Base-by-base conservation (phyloP, 306 rosid species). In the Fragaria ananassa region DNA sequence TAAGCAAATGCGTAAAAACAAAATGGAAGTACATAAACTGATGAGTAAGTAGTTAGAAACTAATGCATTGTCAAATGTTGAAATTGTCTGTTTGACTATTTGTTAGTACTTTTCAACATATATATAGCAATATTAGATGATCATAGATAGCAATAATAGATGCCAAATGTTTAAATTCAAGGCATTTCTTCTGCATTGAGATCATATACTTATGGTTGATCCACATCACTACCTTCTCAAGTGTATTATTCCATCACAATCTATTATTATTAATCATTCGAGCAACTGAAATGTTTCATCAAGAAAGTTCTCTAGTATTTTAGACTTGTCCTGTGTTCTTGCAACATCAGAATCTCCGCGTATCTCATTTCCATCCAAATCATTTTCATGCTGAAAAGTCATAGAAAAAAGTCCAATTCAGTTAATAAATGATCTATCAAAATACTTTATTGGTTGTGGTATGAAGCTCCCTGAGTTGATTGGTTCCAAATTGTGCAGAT, bases 241-340 rank as follows among this genome's bases (percentile, higher is more conserved):
- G 27, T 85, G 72, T 79, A 74, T 89, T 92, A 95, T 95, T 66
- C 97, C 97, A 79, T 95, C 97, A 79, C 97, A 85, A 76, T 95
- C 97, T 70, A 27, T 27, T 27, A 1, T 27, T 27, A 27, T 97
- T 97, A 45, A 92, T 95, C 41, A 92, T 86, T 87, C 93, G 85
- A 18, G 98, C 35, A 92, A 79, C 79, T 95, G 98, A 80, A 92
- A 90, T 61, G 98, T 92, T 77, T 92, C 96, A 23, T 90, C 97
- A 46, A 95, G 93, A 80, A 86, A 90, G 13, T 76, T 86, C 76
- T 84, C 97, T 58, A 93, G 79, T 61, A 86, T 85, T 74, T 83
- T 88, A 37, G 88, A 85, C 70, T 91, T 88, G 76, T 86, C 96
- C 77, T 87, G 92, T 65, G 87, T 64, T 83, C 88, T 92, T 75